Evolutionary conservation across 345 rosid genomes (phyloP).

Genomic region (Pistacia integerrima): DNA sequence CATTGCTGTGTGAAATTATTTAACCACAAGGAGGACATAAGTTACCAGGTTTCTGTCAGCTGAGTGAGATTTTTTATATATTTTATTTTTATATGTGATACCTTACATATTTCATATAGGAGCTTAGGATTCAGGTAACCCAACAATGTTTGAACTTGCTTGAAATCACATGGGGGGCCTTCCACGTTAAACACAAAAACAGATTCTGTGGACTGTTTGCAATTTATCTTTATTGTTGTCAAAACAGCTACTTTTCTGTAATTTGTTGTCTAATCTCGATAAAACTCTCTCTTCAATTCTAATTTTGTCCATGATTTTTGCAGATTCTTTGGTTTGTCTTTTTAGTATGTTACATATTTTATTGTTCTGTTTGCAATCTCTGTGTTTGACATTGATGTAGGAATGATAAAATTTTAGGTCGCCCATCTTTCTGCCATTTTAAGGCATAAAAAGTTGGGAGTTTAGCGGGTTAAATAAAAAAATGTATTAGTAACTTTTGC

Average conservation of each 20-base stretch:
- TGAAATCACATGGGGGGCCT: too few species aligned
- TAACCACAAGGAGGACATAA: background rate
- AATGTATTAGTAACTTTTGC: too few species aligned
- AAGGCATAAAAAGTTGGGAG: background rate
- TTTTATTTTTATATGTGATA: background rate
- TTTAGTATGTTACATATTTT: too few species aligned
- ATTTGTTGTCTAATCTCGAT: background rate
- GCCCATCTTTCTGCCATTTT: background rate
- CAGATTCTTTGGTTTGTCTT: background rate
- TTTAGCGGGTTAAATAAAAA: background rate
- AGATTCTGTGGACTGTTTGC: too few species aligned
- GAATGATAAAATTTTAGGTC: too few species aligned
- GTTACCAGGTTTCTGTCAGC: background rate
- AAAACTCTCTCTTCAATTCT: background rate
- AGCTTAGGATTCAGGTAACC: background rate
- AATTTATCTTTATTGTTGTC: background rate
- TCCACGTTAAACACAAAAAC: too few species aligned
- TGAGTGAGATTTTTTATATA: background rate
- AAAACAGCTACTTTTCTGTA: background rate
- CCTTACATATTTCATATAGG: background rate
- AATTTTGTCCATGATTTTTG: background rate
- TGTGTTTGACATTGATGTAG: too few species aligned
- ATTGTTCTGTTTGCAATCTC: too few species aligned
- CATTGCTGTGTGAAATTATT: background rate
- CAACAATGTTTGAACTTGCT: too few species aligned